These are phyloP conservation scores for Cladophialophora carrionii DNA, from an alignment of 2,329 filamentous ascomycete genomes.

Conservation along the genomic window DNA sequence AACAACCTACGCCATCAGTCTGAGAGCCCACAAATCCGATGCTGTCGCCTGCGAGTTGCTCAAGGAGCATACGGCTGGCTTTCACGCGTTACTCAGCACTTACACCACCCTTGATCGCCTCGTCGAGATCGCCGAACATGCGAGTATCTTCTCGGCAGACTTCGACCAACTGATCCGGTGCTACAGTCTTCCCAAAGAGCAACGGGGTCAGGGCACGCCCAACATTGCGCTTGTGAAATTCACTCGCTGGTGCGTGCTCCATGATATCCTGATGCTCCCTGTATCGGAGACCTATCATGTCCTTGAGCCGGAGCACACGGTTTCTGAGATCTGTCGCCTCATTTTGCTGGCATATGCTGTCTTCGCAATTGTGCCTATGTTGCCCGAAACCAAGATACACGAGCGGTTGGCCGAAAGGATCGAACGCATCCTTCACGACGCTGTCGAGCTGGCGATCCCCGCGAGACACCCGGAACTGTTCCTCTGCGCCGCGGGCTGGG, in stretches of 20 bases:
- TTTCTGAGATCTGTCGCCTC: slow-evolving; percentile 2
- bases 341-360: slow-evolving; percentile 2
- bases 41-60: neutral
- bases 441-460: slow-evolving; percentile 1
- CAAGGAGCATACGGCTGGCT: neutral
- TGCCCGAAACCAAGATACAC: slow-evolving; percentile 1
- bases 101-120: neutral
- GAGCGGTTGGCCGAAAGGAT: neutral
- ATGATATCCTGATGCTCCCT: slow-evolving; percentile 5
- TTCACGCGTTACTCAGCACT: neutral
- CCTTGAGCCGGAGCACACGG: slow-evolving; percentile 3
- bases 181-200: slow-evolving; percentile 1
- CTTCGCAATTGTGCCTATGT: slow-evolving; percentile 6
- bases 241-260: slow-evolving; percentile 7
- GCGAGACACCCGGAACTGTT: slow-evolving; percentile 1
- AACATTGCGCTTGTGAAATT: slow-evolving; percentile 8
- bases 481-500: slow-evolving; percentile 6
- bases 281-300: neutral
- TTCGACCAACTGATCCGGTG: slow-evolving; percentile 6
- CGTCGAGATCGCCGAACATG: slow-evolving; percentile 7
- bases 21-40: slow-evolving; percentile 6
- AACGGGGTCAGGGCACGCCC: neutral
- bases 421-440: neutral
- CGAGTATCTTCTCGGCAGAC: slow-evolving; percentile 7
- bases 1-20: slow-evolving; percentile 4